Evolutionary conservation across 2,329 filamentous ascomycete species (phyloP), one percentile per base, ranked within the genome.

Genomic region (Colletotrichum simmondsii): DNA sequence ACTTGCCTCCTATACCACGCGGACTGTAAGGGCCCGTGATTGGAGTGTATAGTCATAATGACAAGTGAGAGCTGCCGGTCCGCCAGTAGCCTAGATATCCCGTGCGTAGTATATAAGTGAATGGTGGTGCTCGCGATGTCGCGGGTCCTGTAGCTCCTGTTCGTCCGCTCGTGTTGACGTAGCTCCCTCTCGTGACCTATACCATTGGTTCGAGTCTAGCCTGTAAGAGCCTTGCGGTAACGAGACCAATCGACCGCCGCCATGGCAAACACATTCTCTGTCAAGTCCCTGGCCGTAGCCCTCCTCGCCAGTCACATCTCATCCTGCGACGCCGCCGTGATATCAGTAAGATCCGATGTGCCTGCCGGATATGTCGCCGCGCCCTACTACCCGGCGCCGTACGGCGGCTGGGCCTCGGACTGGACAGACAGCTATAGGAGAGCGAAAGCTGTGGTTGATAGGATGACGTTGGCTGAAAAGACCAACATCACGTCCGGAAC

Each of bases 391-490:
- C 93, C 93, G 24, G 85, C 92, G 10, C 93, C 93, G 0, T 88
- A 91, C 64, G 93, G 93, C 62, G 94, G 93, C 52, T 95, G 93
- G 91, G 83, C 88, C 0, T 82, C 87, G 6, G 88, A 89, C 70
- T 96, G 94, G 94, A 84, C 85, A 26, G 88, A 89, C 22, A 92
- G 92, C 76, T 96, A 95, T 78, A 83, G 83, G 65, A 94, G 93
- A 77, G 94, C 94, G 1, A 87, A 91, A 70, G 81, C 85, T 4
- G 81, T 95, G 16, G 93, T 96, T 19, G 89, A 90, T 65, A 88
- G 90, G 60, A 94, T 96, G 93, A 95, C 93, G 0, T 82, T 96
- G 68, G 93, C 93, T 2, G 94, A 95, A 80, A 96, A 95, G 83
- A 92, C 92, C 4, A 95, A 95, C 78, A 87, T 95, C 64, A 95